phyloP scores from a whole-genome alignment of 371 early-diverging fungal genomes.

The Sporodiniella umbellata region DNA sequence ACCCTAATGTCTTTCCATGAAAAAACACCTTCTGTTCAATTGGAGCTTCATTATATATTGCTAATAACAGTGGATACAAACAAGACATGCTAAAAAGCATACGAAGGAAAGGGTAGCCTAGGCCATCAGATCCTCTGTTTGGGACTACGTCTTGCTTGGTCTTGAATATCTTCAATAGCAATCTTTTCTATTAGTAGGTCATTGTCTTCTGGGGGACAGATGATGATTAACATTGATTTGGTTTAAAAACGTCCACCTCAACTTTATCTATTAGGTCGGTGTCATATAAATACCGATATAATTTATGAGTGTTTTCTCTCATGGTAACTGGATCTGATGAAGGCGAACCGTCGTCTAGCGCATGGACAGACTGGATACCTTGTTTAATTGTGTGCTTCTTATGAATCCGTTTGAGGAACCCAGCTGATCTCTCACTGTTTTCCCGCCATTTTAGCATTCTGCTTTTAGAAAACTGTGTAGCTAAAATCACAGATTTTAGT shows the following conservation, averaged over 20 bases:
- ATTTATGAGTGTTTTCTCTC: neutral
- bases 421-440: neutral
- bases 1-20: slow-evolving; percentile 3
- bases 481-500: slow-evolving; percentile 96
- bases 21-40: neutral
- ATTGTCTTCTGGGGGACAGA: neutral
- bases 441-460: slow-evolving; percentile 1
- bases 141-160: neutral
- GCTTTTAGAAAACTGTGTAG: slow-evolving; percentile 62
- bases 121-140: neutral
- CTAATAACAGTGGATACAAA: neutral
- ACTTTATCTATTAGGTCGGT: neutral
- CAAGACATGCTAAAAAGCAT: neutral
- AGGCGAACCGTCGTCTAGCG: neutral
- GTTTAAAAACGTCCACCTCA: neutral
- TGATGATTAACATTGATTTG: neutral
- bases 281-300: neutral
- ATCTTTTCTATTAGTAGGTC: neutral
- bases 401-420: neutral
- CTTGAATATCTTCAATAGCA: neutral
- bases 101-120: neutral
- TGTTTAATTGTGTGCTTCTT: neutral
- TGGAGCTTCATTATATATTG: slow-evolving; percentile 25
- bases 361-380: neutral
- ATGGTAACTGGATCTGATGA: neutral